phyloP scores from a whole-genome alignment of 2,329 filamentous ascomycete species.

The Epichloe coenophiala region DNA sequence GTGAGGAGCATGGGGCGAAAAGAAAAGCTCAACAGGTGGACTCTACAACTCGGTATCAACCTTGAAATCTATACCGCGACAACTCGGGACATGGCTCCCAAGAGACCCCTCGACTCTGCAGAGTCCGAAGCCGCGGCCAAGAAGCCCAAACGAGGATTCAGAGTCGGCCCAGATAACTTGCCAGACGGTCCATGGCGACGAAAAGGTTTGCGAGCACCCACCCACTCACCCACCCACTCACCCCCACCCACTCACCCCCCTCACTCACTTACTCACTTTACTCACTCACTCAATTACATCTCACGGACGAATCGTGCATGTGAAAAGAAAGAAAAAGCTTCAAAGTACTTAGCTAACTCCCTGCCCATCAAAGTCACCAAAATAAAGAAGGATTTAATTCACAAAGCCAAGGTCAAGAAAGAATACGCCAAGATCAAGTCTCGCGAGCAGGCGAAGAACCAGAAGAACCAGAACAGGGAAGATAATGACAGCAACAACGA shows the following conservation, averaged over 20 bases:
- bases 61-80: background rate
- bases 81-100: conserved; percentile 17
- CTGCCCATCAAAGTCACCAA: conserved; percentile 46
- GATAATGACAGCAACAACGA: conserved; percentile 10
- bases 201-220: conserved; percentile 37
- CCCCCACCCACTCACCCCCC: too few relatives aligned
- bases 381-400: conserved; percentile 79
- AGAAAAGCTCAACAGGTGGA: too few relatives aligned
- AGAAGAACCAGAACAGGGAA: conserved; percentile 8
- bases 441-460: conserved; percentile 19
- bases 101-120: conserved; percentile 16
- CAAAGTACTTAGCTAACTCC: background rate
- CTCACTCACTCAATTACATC: background rate
- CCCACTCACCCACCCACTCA: too few relatives aligned
- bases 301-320: background rate
- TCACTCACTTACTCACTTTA: too few relatives aligned
- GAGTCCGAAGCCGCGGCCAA: conserved; percentile 27
- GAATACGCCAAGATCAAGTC: conserved; percentile 78
- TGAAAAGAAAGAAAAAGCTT: background rate
- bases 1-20: too few relatives aligned
- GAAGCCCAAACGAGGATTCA: conserved; percentile 58
- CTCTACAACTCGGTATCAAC: background rate
- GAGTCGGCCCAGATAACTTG: conserved; percentile 76
- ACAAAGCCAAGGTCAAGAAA: conserved; percentile 88
- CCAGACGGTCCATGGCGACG: conserved; percentile 80